These are phyloP conservation scores for Candida ulmi DNA, from an alignment of 805 yeast species.

Conservation along the genomic window DNA sequence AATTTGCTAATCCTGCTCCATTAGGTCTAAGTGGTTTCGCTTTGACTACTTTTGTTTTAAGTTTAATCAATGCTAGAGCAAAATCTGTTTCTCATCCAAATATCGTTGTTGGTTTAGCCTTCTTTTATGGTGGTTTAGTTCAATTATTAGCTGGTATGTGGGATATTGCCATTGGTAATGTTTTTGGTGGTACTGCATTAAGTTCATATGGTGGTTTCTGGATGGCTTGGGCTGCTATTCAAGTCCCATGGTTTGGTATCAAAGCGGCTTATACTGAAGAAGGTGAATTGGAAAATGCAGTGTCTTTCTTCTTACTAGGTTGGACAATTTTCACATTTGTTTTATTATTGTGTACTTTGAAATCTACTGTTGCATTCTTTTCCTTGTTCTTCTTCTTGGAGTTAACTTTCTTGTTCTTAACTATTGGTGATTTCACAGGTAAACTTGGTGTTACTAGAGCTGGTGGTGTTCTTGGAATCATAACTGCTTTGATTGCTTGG, in stretches of 20 bases:
- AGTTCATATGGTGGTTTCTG: conserved; percentile 66
- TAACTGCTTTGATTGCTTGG: conserved; percentile 51
- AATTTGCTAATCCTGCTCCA: conserved; percentile 63
- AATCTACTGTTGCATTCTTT: conserved; percentile 63
- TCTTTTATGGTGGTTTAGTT: conserved; percentile 58
- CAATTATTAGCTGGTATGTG: conserved; percentile 62
- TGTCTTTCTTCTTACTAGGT: conserved; percentile 55
- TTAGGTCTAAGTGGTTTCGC: conserved; percentile 60
- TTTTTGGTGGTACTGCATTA: conserved; percentile 63
- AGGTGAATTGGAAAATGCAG: conserved; percentile 38
- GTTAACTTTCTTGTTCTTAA: conserved; percentile 50
- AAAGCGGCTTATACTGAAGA: conserved; percentile 41
- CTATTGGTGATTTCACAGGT: conserved; percentile 45
- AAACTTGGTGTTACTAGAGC: conserved; percentile 38
- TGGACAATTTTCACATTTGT: conserved; percentile 62
- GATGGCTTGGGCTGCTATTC: conserved; percentile 58
- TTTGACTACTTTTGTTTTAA: conserved; percentile 54
- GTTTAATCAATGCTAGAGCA: conserved; percentile 50
- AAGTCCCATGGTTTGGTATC: conserved; percentile 56
- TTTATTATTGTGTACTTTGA: conserved; percentile 47
- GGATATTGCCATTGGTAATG: conserved; percentile 59
- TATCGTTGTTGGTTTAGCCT: conserved; percentile 51
- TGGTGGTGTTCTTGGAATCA: conserved; percentile 52
- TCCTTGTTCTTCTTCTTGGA: conserved; percentile 46
- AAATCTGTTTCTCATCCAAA: conserved; percentile 46